A percentile compares a stretch with the other conserved stretches of the same genome.
These are phyloP conservation scores for Nicotiana paniculata DNA, from an alignment of 257 asterid species.

Conservation along the genomic window DNA sequence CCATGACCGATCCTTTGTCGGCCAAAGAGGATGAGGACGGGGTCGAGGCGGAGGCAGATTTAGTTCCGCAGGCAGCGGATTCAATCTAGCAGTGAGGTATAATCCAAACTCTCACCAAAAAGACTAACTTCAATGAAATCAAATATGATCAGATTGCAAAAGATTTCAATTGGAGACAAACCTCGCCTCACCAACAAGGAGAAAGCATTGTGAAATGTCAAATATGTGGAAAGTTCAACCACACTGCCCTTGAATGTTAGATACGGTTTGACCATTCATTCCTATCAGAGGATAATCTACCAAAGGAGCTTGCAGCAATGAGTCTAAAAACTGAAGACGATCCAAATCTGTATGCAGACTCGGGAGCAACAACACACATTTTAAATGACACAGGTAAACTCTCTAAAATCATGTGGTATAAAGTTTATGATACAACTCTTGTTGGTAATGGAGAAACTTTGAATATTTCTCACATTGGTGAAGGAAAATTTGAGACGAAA, in stretches of 20 bases:
- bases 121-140: not conserved
- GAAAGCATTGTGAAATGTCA: not conserved
- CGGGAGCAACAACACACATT: not conserved
- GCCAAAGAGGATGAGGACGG: not conserved
- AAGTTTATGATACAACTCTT: not conserved
- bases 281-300: not conserved
- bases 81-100: not conserved
- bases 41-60: not conserved
- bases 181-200: not conserved
- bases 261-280: not conserved
- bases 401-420: not conserved
- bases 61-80: not conserved
- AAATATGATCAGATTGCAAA: not conserved
- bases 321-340: not conserved
- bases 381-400: not conserved
- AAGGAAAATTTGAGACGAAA: no score
- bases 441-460: not conserved
- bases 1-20: not conserved
- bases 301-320: not conserved
- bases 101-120: not conserved
- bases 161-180: not conserved
- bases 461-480: not conserved
- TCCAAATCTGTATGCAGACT: not conserved
- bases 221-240: not conserved
- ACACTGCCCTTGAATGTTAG: not conserved